Conservation (phyloP, 192 early-diverging fungal species). For the Martensiomyces pterosporus region DNA sequence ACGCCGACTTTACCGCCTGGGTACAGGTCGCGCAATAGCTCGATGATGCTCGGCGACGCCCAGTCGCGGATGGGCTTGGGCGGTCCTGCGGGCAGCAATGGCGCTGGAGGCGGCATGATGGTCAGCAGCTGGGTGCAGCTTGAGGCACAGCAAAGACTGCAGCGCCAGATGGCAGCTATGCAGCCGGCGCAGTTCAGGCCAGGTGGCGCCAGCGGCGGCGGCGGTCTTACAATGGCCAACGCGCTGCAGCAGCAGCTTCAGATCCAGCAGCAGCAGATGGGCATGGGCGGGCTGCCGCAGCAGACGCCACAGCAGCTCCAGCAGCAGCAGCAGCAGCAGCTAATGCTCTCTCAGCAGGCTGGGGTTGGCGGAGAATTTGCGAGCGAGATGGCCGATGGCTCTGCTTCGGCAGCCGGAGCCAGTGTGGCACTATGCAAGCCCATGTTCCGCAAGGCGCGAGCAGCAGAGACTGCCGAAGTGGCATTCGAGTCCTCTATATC, state of each 20-base stretch:
- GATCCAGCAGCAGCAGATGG: constrained; percentile 9
- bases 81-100: too few relatives aligned
- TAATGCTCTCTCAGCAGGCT: neutral
- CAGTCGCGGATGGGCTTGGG: too few relatives aligned
- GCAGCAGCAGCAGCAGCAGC: constrained; percentile 6
- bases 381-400: constrained; percentile 7
- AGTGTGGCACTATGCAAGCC: constrained; percentile 14
- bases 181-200: constrained; percentile 2
- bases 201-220: too few relatives aligned
- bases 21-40: neutral
- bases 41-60: too few relatives aligned
- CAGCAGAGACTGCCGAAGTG: constrained; percentile 30
- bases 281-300: too few relatives aligned
- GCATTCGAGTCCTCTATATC: constrained; percentile 21
- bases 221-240: constrained; percentile 29
- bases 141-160: constrained; percentile 28
- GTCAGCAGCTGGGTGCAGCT: constrained; percentile 45
- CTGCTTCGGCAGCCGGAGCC: neutral
- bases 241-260: constrained; percentile 33
- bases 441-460: constrained; percentile 23
- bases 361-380: too few relatives aligned
- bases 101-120: neutral
- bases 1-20: neutral
- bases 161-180: neutral
- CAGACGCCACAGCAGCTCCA: neutral